Conservation (phyloP, 2,329 filamentous ascomycete genomes). For the Diaporthe citri region DNA sequence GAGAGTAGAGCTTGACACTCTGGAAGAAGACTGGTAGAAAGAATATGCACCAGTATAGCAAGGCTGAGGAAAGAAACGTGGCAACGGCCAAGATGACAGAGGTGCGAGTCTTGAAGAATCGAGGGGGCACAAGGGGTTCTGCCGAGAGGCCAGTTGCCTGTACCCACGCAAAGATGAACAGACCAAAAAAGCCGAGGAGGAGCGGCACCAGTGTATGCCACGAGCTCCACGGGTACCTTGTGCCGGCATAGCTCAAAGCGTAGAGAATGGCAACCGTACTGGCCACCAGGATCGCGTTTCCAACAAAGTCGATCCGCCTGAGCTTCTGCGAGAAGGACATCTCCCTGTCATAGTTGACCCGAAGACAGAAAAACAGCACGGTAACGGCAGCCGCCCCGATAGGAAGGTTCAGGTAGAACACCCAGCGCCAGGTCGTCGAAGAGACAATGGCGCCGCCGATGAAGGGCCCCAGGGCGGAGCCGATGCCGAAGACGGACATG, state of each 20-base stretch:
- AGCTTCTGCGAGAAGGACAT: conserved; percentile 44
- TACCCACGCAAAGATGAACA: conserved; percentile 23
- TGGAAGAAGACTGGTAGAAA: conserved; percentile 34
- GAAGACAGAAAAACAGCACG: conserved; percentile 52
- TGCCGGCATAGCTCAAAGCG: conserved; percentile 56
- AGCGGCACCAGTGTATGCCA: conserved; percentile 53
- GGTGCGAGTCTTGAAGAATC: conserved; percentile 41
- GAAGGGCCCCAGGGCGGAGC: conserved; percentile 41
- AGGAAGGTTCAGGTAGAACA: conserved; percentile 42
- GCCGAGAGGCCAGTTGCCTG: background rate
- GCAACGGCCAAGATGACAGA: conserved; percentile 28
- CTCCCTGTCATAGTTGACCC: conserved; percentile 48
- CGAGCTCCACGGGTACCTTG: conserved; percentile 55
- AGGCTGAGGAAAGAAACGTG: conserved; percentile 36
- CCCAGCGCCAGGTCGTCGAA: conserved; percentile 45
- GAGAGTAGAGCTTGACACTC: conserved; percentile 43
- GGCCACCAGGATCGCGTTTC: conserved; percentile 48
- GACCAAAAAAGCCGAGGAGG: conserved; percentile 50
- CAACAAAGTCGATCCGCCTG: conserved; percentile 49
- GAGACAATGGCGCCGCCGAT: conserved; percentile 41
- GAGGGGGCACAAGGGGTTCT: conserved; percentile 42
- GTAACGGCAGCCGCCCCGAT: background rate
- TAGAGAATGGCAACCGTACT: conserved; percentile 52
- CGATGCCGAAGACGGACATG: conserved; percentile 42
- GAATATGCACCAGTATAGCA: conserved; percentile 37